Evolutionary conservation across 2,329 filamentous ascomycete species (phyloP).

Genomic region (Exophiala mesophila): DNA sequence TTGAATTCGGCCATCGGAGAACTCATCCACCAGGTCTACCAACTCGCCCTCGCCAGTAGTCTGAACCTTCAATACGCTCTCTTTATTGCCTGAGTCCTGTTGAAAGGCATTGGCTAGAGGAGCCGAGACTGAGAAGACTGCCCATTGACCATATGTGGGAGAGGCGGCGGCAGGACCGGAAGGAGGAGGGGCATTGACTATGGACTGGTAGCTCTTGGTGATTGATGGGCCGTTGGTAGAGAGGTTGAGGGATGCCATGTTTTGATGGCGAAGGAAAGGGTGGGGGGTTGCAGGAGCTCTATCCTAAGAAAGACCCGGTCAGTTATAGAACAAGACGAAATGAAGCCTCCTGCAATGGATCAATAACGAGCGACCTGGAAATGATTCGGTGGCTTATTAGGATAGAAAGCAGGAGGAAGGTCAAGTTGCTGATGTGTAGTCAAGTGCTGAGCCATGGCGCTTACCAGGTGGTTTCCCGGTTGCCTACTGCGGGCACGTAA

Average conservation of each 20-base stretch:
- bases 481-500: no score
- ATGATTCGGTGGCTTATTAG: no score
- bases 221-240: constrained; percentile 79
- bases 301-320: no score
- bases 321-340: no score
- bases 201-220: constrained; percentile 65
- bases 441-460: no score
- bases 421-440: no score
- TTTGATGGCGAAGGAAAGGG: no score
- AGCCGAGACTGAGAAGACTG: constrained; percentile 85
- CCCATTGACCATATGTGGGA: constrained; percentile 86
- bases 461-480: no score
- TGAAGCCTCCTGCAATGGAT: no score
- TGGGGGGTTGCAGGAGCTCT: no score
- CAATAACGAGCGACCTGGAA: no score
- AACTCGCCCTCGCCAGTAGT: constrained; percentile 90
- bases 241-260: constrained; percentile 75
- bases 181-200: constrained; percentile 58
- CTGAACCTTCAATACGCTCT: constrained; percentile 93
- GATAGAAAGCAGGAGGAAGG: no score
- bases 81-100: constrained; percentile 71
- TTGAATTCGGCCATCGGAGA: constrained; percentile 93
- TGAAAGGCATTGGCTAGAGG: constrained; percentile 92
- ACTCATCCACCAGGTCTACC: constrained; percentile 84
- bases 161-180: constrained; percentile 59